Percentiles rank a stretch among this genome's conserved stretches.
Conservation (phyloP, 306 rosid species). For the Malus asiatica region DNA sequence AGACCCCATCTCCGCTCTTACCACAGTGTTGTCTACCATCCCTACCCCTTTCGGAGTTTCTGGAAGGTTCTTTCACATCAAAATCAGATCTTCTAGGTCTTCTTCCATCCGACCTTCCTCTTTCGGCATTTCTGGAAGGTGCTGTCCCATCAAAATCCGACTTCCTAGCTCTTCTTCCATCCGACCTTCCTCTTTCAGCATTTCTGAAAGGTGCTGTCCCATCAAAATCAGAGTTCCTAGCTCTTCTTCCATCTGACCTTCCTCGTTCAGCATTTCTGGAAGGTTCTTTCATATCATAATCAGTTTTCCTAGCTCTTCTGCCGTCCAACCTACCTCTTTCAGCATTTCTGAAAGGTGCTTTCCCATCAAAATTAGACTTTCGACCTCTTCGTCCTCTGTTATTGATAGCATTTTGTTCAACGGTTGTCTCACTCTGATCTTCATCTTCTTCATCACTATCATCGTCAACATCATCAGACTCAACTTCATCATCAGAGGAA, state of each 20-base stretch:
- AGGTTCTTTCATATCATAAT: neutral
- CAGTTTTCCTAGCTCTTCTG: slow-evolving; percentile 5
- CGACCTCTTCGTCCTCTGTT: slow-evolving; percentile 14
- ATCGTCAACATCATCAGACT: slow-evolving; percentile 25
- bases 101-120: slow-evolving; percentile 12
- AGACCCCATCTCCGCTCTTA: slow-evolving; percentile 12
- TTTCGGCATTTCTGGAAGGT: slow-evolving; percentile 21
- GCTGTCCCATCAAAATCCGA: slow-evolving; percentile 6
- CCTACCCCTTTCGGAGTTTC: too few species aligned
- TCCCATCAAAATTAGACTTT: slow-evolving; percentile 1
- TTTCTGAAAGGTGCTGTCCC: slow-evolving; percentile 21
- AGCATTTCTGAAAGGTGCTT: neutral
- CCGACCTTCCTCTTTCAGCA: slow-evolving; percentile 21
- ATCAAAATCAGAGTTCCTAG: slow-evolving; percentile 13
- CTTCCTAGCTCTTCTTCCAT: slow-evolving; percentile 7
- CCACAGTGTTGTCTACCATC: neutral
- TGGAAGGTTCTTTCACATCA: too few species aligned
- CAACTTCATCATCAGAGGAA: slow-evolving; percentile 33
- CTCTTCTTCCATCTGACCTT: neutral
- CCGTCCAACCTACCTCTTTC: slow-evolving; percentile 1
- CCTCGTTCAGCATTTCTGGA: neutral
- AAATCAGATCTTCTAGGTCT: too few species aligned
- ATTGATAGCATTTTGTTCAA: slow-evolving; percentile 12
- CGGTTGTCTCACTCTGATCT: slow-evolving; percentile 12
- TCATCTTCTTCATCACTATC: slow-evolving; percentile 20